Evolutionary conservation across 176 grass and related monocot genomes (phyloP).

Genomic region (Ensete glaucum): DNA sequence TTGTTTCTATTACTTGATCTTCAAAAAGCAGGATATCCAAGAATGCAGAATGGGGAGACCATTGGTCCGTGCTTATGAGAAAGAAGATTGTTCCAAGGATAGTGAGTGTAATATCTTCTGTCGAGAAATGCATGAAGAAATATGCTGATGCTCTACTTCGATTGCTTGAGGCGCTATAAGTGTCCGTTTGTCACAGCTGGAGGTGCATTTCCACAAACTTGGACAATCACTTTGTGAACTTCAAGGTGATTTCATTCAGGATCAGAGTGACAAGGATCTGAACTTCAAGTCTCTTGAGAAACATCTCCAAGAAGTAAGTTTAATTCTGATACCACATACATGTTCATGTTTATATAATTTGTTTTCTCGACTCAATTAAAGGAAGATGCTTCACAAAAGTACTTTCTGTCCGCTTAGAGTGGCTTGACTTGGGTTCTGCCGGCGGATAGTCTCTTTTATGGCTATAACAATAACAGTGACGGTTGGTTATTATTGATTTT

Average conservation of each 20-base stretch:
- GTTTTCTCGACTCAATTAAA: background rate
- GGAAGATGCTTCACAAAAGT: background rate
- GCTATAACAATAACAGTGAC: too few species aligned
- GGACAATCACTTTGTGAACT: constrained; percentile 78
- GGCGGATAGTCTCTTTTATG: too few species aligned
- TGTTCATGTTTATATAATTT: background rate
- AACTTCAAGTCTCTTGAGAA: constrained; percentile 70
- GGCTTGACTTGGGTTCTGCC: too few species aligned
- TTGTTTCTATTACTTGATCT: background rate
- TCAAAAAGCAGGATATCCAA: constrained; percentile 44
- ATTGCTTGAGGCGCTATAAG: constrained; percentile 81
- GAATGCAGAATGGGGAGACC: constrained; percentile 51
- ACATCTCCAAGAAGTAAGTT: constrained; percentile 77
- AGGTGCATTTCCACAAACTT: constrained; percentile 78
- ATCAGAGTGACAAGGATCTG: constrained; percentile 50
- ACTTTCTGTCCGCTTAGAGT: too few species aligned
- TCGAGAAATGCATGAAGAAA: constrained; percentile 97
- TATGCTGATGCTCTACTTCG: constrained; percentile 59
- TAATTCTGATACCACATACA: background rate
- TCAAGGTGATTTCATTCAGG: constrained; percentile 63
- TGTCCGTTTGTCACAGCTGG: constrained; percentile 70
- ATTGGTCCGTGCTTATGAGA: constrained; percentile 61
- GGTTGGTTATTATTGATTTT: too few species aligned
- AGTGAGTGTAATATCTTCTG: constrained; percentile 38
- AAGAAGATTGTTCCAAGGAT: constrained; percentile 56